phyloP scores from a whole-genome alignment of 1,284 basidiomycete species.

The Ganoderma leucocontextum region DNA sequence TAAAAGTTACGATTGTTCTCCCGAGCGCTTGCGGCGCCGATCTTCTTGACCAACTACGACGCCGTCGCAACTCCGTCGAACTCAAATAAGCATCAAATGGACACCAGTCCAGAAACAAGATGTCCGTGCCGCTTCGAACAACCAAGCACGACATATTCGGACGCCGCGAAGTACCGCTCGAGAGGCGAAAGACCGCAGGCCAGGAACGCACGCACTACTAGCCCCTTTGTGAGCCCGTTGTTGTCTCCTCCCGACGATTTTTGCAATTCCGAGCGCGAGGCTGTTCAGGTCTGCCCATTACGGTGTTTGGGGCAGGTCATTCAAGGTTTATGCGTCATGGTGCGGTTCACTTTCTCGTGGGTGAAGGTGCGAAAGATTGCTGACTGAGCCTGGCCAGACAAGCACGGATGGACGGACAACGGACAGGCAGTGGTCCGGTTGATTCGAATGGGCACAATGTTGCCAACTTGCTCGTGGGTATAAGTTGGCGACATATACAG shows the following conservation, averaged over 20 bases:
- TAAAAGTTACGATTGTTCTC: not conserved
- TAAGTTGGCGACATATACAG: not conserved
- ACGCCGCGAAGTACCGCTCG: not conserved
- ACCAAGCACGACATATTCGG: too few relatives aligned
- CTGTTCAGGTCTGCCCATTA: not conserved
- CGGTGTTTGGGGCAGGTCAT: not conserved
- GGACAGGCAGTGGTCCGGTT: not conserved
- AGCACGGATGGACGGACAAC: not conserved
- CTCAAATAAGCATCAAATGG: not conserved
- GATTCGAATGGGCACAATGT: not conserved
- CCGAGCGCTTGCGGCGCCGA: not conserved
- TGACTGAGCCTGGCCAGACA: too few relatives aligned
- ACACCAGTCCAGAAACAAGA: not conserved
- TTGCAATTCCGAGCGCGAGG: not conserved
- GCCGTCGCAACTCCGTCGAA: not conserved
- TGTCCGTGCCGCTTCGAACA: not conserved
- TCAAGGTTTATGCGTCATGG: not conserved
- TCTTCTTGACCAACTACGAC: not conserved
- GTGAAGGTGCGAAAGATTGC: not conserved
- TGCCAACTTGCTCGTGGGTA: not conserved
- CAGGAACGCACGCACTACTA: not conserved
- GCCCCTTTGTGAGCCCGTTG: not conserved
- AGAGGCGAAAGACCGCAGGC: too few relatives aligned
- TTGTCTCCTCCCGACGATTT: not conserved
- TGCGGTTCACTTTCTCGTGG: not conserved